Base-by-base conservation (phyloP, 2,329 filamentous ascomycete species). In the Xylariomycetidae sp. region DNA sequence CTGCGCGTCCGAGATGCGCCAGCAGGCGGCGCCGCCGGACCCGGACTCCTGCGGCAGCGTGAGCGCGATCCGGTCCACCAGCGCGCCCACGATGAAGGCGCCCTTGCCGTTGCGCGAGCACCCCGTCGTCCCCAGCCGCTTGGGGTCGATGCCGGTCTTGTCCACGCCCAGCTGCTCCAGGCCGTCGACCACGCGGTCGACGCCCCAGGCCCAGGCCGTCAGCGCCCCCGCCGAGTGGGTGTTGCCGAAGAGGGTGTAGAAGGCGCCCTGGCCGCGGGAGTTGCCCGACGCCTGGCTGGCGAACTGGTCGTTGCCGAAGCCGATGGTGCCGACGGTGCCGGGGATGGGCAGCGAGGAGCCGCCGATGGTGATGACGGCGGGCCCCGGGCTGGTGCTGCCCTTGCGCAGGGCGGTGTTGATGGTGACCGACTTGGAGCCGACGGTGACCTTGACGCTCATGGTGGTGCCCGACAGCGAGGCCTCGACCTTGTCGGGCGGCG, bases 31-130 rank as follows among this genome's bases (percentile, higher is more conserved):
- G 25, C 74, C 76, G 34, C 76, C 76, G 1, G 74, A 70, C 14
- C 76, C 76, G 6, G 72, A 76, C 57, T 80, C 75, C 52, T 80
- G 75, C 1, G 76, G 74, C 22, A 81, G 64, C 10, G 73, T 76
- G 20, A 81, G 64, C 13, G 70, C 73, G 38, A 80, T 74, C 25
- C 76, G 73, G 34, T 62, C 51, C 38, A 75, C 72, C 15, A 79
- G 61, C 3, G 76, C 75, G 12, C 74, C 74, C 4, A 68, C 71
- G n/a, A 79, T 61, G 41, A 80, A 68, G 19, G 76, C 75, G 10
- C 76, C 76, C 59, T 80, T 80, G 35, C 74, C 76, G 56, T 79
- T 77, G 25, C 76, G 70, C 33, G 73, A 79, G 62, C 76, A 81
- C 5, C 76, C 76, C 10, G 74, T 79, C 2, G 79, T 74, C 29